Evolutionary conservation across 306 rosid species (phyloP).

Genomic region (Arachis hypogaea): DNA sequence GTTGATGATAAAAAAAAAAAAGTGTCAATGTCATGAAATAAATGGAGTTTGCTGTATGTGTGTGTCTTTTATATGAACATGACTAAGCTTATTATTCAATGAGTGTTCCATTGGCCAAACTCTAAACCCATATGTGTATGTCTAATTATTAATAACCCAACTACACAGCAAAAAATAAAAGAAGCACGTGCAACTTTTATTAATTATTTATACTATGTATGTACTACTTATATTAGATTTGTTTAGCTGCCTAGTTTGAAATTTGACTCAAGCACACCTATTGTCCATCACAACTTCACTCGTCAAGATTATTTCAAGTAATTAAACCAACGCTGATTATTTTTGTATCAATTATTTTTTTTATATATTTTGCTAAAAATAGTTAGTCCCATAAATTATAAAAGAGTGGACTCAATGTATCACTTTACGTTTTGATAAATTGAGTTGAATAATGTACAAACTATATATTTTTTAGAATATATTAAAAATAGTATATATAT

Average conservation of each 20-base stretch:
- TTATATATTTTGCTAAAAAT: too few species aligned
- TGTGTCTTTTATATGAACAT: neutral
- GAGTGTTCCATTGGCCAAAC: neutral
- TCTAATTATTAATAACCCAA: neutral
- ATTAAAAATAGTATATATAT: too few species aligned
- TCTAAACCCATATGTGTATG: neutral
- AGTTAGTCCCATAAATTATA: too few species aligned
- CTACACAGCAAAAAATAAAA: neutral
- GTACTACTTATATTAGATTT: too few species aligned
- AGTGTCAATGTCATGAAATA: neutral
- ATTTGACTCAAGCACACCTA: neutral
- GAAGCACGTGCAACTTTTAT: slow-evolving; percentile 7
- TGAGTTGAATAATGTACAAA: too few species aligned
- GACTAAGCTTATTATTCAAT: neutral
- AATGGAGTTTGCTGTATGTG: neutral
- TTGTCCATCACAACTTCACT: neutral
- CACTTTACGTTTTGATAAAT: too few species aligned
- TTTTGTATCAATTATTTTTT: too few species aligned
- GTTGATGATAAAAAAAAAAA: neutral
- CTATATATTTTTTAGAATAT: too few species aligned
- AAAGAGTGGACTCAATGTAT: neutral
- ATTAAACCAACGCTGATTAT: too few species aligned
- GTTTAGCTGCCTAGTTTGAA: slow-evolving; percentile 22
- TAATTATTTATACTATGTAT: too few species aligned
- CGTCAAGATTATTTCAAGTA: neutral